Conservation (phyloP, 148 eudicot species). For the Nepenthes mirabilis region DNA sequence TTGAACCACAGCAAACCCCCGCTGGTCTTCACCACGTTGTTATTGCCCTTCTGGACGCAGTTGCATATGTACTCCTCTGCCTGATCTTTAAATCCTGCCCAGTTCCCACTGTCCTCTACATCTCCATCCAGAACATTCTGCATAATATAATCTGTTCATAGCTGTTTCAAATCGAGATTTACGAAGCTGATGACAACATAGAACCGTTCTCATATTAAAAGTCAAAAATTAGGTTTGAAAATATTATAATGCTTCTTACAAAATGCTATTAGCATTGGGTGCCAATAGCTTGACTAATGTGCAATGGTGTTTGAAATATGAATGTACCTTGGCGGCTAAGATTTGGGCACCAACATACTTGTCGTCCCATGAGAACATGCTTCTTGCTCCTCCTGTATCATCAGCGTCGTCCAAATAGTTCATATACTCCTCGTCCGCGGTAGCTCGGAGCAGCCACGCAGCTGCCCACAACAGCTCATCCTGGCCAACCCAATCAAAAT, state of each 20-base stretch:
- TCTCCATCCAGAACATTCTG: slow-evolving; percentile 16
- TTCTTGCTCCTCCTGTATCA: slow-evolving; percentile 20
- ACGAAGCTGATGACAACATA: not conserved
- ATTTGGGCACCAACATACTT: slow-evolving; percentile 44
- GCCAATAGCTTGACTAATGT: too few relatives aligned
- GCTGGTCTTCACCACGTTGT: slow-evolving; percentile 15
- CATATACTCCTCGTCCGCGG: slow-evolving; percentile 13
- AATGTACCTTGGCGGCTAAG: slow-evolving; percentile 24
- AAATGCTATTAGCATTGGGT: not conserved
- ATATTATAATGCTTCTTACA: not conserved
- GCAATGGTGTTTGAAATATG: not conserved
- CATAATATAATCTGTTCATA: not conserved
- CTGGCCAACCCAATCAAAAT: slow-evolving; percentile 4
- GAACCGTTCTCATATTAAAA: not conserved
- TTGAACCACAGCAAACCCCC: slow-evolving; percentile 39
- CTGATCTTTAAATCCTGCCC: slow-evolving; percentile 7
- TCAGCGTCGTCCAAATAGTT: slow-evolving; percentile 1
- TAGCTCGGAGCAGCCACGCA: slow-evolving; percentile 32
- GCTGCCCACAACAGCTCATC: slow-evolving; percentile 50
- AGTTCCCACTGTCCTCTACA: slow-evolving; percentile 2
- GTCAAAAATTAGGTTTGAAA: not conserved
- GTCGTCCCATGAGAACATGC: slow-evolving; percentile 51
- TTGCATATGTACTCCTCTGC: slow-evolving; percentile 38
- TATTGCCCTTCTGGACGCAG: slow-evolving; percentile 29
- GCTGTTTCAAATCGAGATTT: not conserved